Conservation (phyloP, 495 filamentous ascomycete genomes). For the Paragyromitra xinjiangensis region DNA sequence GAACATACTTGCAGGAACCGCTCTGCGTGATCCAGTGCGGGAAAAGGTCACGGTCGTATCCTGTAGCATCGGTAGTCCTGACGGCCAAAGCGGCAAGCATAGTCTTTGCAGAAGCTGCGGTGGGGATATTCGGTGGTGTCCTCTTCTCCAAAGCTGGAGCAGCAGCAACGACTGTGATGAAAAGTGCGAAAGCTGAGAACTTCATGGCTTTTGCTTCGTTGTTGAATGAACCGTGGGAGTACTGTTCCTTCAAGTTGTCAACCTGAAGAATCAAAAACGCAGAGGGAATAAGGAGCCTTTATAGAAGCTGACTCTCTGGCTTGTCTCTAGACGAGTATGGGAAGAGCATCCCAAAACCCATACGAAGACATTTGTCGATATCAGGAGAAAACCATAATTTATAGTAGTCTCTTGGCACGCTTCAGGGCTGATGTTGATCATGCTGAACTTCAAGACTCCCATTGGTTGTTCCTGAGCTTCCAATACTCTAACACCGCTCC, state of each 20-base stretch:
- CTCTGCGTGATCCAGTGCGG: constrained; percentile 72
- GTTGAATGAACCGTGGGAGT: neutral
- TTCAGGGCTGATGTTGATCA: constrained; percentile 12
- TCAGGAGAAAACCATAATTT: neutral
- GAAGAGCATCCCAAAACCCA: neutral
- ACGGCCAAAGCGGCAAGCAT: constrained; percentile 67
- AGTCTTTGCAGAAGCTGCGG: constrained; percentile 63
- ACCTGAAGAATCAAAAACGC: constrained; percentile 2
- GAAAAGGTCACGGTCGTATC: constrained; percentile 71
- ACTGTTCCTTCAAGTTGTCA: neutral
- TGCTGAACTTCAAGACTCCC: neutral
- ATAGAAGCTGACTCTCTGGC: neutral
- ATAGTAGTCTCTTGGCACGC: neutral
- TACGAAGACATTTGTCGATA: constrained; percentile 1
- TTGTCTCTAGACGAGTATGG: neutral
- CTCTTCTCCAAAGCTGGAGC: constrained; percentile 53
- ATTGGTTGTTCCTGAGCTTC: constrained; percentile 26
- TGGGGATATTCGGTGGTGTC: constrained; percentile 68
- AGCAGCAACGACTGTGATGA: constrained; percentile 54
- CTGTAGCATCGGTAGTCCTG: constrained; percentile 64
- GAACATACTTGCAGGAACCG: constrained; percentile 66
- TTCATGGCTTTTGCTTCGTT: constrained; percentile 40
- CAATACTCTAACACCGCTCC: constrained; percentile 5
- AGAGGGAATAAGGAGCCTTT: constrained; percentile 18
- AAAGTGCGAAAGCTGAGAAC: constrained; percentile 35